Conservation (phyloP, 164 flowering plant species). For the Vitis amurensis region DNA sequence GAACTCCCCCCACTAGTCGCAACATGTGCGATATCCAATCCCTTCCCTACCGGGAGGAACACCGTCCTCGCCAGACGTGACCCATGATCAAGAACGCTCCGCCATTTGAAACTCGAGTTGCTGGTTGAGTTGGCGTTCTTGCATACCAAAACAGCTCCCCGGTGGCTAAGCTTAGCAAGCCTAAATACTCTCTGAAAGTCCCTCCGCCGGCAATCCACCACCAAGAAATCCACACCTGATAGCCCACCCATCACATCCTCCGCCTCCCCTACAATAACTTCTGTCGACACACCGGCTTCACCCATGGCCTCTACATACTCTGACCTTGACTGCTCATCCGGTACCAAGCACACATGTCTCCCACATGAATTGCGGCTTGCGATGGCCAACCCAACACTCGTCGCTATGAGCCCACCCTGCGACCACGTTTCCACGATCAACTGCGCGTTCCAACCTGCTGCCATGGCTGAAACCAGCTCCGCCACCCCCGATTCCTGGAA, state of each 20-base stretch:
- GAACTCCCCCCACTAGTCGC: conserved; percentile 25
- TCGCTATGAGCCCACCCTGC: conserved; percentile 42
- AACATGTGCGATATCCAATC: conserved; percentile 79
- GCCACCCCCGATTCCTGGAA: conserved; percentile 37
- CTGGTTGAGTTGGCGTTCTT: conserved; percentile 50
- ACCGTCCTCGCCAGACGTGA: conserved; percentile 64
- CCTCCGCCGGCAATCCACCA: conserved; percentile 52
- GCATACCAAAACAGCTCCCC: conserved; percentile 77
- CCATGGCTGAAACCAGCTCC: conserved; percentile 49
- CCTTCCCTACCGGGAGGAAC: conserved; percentile 77
- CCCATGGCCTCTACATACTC: conserved; percentile 48
- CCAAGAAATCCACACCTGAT: conserved; percentile 71
- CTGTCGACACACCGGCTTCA: conserved; percentile 35
- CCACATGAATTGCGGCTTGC: conserved; percentile 67
- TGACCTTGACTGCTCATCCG: conserved; percentile 50
- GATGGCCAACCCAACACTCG: conserved; percentile 66
- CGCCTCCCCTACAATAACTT: conserved; percentile 61
- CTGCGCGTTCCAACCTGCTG: conserved; percentile 47
- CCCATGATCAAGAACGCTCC: conserved; percentile 30
- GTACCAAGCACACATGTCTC: conserved; percentile 77
- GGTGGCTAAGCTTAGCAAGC: conserved; percentile 44
- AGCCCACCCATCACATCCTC: conserved; percentile 55
- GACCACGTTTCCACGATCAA: conserved; percentile 62
- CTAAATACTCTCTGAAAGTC: conserved; percentile 50
- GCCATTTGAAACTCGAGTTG: conserved; percentile 45